Evolutionary conservation across 1,139 yeast genomes (phyloP).

Genomic region (Lodderomyces jiufengensis): DNA sequence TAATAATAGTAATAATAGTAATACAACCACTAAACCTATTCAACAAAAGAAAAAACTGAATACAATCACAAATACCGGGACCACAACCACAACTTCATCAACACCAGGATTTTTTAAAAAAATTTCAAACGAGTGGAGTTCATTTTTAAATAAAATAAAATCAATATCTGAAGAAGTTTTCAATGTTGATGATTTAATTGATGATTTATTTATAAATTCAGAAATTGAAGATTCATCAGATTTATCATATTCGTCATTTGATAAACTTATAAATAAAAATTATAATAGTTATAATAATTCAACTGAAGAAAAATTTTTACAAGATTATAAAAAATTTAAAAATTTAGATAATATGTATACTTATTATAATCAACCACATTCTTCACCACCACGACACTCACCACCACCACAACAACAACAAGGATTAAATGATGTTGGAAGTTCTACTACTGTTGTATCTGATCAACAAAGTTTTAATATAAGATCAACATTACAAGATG

Average conservation of each 20-base stretch:
- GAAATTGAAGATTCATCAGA: conserved; percentile 22
- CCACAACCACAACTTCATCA: conserved; percentile 1
- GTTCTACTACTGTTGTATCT: conserved; percentile 5
- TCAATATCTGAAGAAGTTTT: conserved; percentile 43
- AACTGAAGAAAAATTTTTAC: conserved; percentile 33
- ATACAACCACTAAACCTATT: no score
- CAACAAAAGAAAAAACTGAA: no score
- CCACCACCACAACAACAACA: conserved; percentile 6
- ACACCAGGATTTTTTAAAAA: conserved; percentile 24
- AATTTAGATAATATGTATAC: conserved; percentile 35
- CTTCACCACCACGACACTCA: conserved; percentile 10
- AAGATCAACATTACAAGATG: conserved; percentile 22
- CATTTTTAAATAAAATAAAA: conserved; percentile 30
- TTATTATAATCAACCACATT: conserved; percentile 12
- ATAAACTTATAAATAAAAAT: conserved; percentile 22
- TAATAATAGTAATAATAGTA: no score
- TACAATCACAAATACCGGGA: no score
- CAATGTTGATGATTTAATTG: conserved; percentile 38
- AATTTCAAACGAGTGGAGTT: conserved; percentile 33
- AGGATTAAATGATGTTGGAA: conserved; percentile 5
- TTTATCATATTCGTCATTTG: conserved; percentile 16
- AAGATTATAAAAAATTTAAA: conserved; percentile 30
- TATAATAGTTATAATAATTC: conserved; percentile 11
- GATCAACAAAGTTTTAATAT: conserved; percentile 4
- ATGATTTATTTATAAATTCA: conserved; percentile 39